Evolutionary conservation across 2,329 filamentous ascomycete genomes (phyloP).

Genomic region (Xylariaceae sp.): DNA sequence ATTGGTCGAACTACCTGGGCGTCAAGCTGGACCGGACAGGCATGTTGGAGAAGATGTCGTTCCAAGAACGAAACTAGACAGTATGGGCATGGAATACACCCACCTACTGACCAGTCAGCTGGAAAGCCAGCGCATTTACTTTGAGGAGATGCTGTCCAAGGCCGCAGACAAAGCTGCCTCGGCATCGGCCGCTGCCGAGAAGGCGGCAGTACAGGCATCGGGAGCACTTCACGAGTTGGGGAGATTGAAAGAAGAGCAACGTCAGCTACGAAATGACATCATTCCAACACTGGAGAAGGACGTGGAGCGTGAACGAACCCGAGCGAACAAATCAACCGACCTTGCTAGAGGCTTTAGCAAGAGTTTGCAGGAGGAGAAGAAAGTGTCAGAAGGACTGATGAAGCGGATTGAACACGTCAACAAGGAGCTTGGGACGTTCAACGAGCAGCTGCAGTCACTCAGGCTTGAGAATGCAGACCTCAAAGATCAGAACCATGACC

Average conservation of each 20-base stretch:
- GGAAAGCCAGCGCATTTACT: constrained; percentile 88
- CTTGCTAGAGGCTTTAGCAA: constrained; percentile 72
- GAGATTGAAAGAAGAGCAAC: constrained; percentile 50
- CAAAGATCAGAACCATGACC: constrained; percentile 79
- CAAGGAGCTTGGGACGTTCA: constrained; percentile 53
- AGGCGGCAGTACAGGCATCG: constrained; percentile 48
- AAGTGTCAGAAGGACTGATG: constrained; percentile 75
- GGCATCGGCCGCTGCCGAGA: constrained; percentile 63
- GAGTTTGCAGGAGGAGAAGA: constrained; percentile 81
- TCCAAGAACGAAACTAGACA: constrained; percentile 64
- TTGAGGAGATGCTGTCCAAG: constrained; percentile 86
- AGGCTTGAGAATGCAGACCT: constrained; percentile 66
- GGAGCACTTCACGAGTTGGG: constrained; percentile 46
- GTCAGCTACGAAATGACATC: constrained; percentile 47
- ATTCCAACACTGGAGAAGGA: constrained; percentile 70
- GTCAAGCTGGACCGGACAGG: constrained; percentile 25
- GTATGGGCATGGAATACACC: constrained; percentile 89
- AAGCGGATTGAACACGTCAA: constrained; percentile 74
- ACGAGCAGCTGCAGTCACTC: constrained; percentile 52
- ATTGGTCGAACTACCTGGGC: constrained; percentile 78
- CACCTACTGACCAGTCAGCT: constrained; percentile 90
- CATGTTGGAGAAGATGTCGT: constrained; percentile 56
- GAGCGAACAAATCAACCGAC: constrained; percentile 67
- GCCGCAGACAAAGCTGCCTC: constrained; percentile 83
- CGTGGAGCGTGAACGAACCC: constrained; percentile 61